Evolutionary conservation across 1,139 yeast species (phyloP), one percentile per base, ranked within the genome.

Genomic region (Diutina rugosa): DNA sequence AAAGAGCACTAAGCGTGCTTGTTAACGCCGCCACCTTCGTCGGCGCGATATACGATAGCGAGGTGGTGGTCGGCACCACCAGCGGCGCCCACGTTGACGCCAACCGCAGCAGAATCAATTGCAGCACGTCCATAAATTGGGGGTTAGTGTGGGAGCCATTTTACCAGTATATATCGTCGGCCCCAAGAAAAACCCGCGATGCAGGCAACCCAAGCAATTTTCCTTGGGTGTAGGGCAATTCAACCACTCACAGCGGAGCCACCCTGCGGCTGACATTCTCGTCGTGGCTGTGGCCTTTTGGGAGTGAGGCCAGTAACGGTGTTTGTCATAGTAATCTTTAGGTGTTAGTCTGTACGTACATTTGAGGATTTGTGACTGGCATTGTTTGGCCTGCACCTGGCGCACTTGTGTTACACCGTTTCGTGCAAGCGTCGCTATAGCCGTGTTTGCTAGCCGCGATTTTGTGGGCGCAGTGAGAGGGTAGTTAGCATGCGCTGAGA

Each of bases 31-130:
- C 35, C 1, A 59, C 59, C 12, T 59, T 54, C 4, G 62, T 60
- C 16, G 66, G 62, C 51, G 59, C 60, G 14, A 65, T 59, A 32
- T 61, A 58, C 6, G 65, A 60, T 16, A 64, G 53, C 2, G 62
- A 56, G 7, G 67, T 63, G 41, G 61, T 56, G 4, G 67, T 60
- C n/a, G 66, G 63, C 6, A 62, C 58, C 32, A 56, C 57, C 48
- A 55, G 56, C 10, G 62, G 59, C 35, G 59, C 47, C 62, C 62
- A 60, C 18, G 57, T 58, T 10, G 59, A 59, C 10, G 61, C 58
- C 53, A 60, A 57, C 54, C 56, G 54, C 21, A 55, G 57, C 38
- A 58, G 51, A 35, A 35, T 35, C 41, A 35, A 9, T 35, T 35
- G 41, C n/a, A n/a, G 14, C 10, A 35, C n/a, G 14, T 10, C 14